Base-by-base conservation (phyloP, 1,284 basidiomycete species). In the Fomitopsis betulina region DNA sequence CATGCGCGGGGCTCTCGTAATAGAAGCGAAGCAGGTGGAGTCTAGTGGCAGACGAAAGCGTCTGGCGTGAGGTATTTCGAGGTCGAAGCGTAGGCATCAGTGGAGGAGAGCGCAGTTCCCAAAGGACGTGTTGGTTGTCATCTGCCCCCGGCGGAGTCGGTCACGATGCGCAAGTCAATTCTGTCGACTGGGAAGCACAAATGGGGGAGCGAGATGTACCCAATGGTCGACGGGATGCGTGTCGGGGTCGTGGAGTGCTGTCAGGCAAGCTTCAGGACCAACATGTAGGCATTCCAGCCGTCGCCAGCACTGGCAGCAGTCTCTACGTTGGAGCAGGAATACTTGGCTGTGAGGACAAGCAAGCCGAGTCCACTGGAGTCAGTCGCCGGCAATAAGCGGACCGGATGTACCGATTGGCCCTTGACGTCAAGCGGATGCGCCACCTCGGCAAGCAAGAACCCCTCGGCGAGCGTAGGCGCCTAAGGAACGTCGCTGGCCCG, bases 381-480 rank as follows among this genome's bases (percentile, higher is more conserved):
- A 27, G 45, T n/a, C 45, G 10, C 27, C 49, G 49, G 32, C 32
- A 50, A 37, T 0, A 9, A 6, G 35, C 54, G 54, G 54, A 33
- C 54, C 54, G 54, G 10, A n/a, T 25, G 37, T 33, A 19, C 54
- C 54, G 54, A 56, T 56, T 56, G 54, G 54, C 35, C 43, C 42
- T 56, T 56, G 54, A 50, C 54, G 54, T 56, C 54, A 56, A 33
- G 19, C 33, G 38, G 19, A 15, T 13, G 15, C 25, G 45, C n/a
- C 54, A 15, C 19, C 40, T 37, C 43, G 54, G 54, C 40, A 55
- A 17, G 53, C 25, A 6, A 23, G 42, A 23, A 17, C 38, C n/a
- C 7, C 40, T 55, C 42, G 42, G 35, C 30, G 37, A 19, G 37
- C 52, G 53, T 27, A 32, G 35, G 8, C 47, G 33, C 49, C 49